phyloP scores from a whole-genome alignment of 2,329 filamentous ascomycete genomes.

The Simplicillium sp. region DNA sequence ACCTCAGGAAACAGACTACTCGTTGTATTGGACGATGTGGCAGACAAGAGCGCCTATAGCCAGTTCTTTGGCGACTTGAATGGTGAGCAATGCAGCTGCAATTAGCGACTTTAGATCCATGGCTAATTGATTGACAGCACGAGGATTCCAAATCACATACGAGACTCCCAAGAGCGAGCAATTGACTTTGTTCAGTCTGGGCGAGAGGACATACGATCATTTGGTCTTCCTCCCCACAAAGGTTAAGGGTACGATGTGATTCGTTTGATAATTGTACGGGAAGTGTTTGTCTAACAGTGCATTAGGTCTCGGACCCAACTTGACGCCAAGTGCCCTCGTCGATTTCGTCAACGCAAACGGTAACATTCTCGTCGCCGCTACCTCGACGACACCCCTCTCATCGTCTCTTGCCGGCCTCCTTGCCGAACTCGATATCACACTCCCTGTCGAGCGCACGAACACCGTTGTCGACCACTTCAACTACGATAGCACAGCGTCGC shows the following conservation, averaged over 20 bases:
- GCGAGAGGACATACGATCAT: constrained; percentile 86
- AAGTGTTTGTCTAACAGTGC: constrained; percentile 1
- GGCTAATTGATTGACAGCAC: constrained; percentile 41
- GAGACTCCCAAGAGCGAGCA: constrained; percentile 74
- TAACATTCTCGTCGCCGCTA: constrained; percentile 82
- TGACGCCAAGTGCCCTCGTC: constrained; percentile 78
- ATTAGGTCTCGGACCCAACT: constrained; percentile 74
- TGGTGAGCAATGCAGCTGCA: constrained; percentile 35
- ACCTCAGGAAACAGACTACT: constrained; percentile 71
- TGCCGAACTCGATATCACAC: constrained; percentile 76
- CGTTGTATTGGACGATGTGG: constrained; percentile 74
- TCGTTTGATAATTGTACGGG: neutral
- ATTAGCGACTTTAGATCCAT: neutral
- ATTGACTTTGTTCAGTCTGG: constrained; percentile 73
- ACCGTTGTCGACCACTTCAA: constrained; percentile 93
- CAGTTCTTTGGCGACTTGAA: constrained; percentile 68
- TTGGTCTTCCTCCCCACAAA: constrained; percentile 81
- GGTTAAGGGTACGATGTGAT: constrained; percentile 60
- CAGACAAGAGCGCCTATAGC: constrained; percentile 74
- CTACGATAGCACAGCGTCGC: constrained; percentile 68
- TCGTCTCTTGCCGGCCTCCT: constrained; percentile 69
- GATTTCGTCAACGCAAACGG: constrained; percentile 87
- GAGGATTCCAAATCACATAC: constrained; percentile 74
- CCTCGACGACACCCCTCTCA: constrained; percentile 60
- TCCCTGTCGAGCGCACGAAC: constrained; percentile 78